Evolutionary conservation across 2,329 filamentous ascomycete species (phyloP).

Genomic region (Sclerotinia minor): DNA sequence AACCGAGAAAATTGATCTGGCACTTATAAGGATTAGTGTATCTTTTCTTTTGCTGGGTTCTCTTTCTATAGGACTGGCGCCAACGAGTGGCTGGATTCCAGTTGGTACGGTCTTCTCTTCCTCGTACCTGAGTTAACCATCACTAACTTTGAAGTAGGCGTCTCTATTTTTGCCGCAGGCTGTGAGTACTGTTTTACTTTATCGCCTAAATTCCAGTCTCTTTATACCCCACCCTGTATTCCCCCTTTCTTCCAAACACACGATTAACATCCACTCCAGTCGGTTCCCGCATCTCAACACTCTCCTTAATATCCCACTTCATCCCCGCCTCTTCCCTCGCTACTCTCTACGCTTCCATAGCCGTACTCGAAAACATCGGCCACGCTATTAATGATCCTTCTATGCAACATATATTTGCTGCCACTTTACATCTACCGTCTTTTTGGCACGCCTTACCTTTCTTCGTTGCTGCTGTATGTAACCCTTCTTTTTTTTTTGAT

Average conservation of each 20-base stretch:
- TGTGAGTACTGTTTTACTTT: slow-evolving; percentile 35
- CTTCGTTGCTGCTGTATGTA: slow-evolving; percentile 40
- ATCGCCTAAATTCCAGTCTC: slow-evolving; percentile 28
- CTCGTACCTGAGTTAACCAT: neutral
- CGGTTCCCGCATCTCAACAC: slow-evolving; percentile 37
- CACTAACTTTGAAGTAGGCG: slow-evolving; percentile 27
- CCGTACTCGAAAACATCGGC: slow-evolving; percentile 39
- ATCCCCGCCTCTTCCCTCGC: slow-evolving; percentile 36
- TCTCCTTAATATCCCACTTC: slow-evolving; percentile 37
- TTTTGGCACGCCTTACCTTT: slow-evolving; percentile 39
- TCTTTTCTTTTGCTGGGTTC: slow-evolving; percentile 34
- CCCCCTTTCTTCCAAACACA: neutral
- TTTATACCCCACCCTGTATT: neutral
- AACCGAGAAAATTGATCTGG: slow-evolving; percentile 35
- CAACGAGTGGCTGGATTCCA: slow-evolving; percentile 29
- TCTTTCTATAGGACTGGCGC: slow-evolving; percentile 34
- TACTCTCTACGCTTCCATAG: slow-evolving; percentile 37
- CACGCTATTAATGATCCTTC: slow-evolving; percentile 39
- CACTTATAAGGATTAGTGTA: slow-evolving; percentile 36
- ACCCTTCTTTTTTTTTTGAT: neutral
- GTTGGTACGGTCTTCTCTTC: slow-evolving; percentile 30
- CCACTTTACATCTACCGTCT: slow-evolving; percentile 30
- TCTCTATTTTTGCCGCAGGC: slow-evolving; percentile 38
- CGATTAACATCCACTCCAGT: slow-evolving; percentile 14
- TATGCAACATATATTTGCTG: slow-evolving; percentile 39